Evolutionary conservation across 1,284 basidiomycete genomes (phyloP).

Genomic region (Irpex sp.): DNA sequence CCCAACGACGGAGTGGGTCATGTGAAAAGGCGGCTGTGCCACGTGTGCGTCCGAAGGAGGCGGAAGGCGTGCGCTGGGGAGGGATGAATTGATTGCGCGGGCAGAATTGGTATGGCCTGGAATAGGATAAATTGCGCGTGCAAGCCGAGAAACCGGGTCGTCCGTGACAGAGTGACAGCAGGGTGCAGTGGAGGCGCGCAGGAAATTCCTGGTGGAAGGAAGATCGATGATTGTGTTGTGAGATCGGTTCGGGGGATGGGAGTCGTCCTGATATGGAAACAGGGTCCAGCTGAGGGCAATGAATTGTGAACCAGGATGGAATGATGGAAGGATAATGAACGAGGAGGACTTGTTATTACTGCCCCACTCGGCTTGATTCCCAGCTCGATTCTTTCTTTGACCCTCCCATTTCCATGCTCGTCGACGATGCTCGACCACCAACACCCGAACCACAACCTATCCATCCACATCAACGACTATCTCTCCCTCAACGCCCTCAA

Average conservation of each 20-base stretch:
- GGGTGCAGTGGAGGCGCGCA: background rate
- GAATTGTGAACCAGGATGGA: background rate
- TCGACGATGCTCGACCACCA: slow-evolving; percentile 1
- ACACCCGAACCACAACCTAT: background rate
- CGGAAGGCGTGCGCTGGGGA: background rate
- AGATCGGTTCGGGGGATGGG: background rate
- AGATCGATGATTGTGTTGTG: background rate
- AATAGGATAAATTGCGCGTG: background rate
- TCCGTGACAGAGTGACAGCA: background rate
- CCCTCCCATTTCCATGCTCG: background rate
- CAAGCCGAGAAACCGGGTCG: background rate
- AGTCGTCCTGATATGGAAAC: background rate
- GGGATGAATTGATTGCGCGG: background rate
- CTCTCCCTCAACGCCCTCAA: slow-evolving; percentile 9
- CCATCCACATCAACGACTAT: background rate
- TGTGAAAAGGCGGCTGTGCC: background rate
- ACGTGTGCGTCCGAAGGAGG: slow-evolving; percentile 3
- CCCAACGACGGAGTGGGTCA: background rate
- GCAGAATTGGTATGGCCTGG: background rate
- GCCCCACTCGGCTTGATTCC: background rate
- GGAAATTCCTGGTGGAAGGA: background rate
- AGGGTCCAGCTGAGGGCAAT: background rate
- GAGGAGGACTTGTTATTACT: background rate
- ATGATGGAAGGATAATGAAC: background rate
- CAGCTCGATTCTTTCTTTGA: too few relatives aligned